phyloP scores from a whole-genome alignment of 371 early-diverging fungal species.

The Haplosporangium sp. region DNA sequence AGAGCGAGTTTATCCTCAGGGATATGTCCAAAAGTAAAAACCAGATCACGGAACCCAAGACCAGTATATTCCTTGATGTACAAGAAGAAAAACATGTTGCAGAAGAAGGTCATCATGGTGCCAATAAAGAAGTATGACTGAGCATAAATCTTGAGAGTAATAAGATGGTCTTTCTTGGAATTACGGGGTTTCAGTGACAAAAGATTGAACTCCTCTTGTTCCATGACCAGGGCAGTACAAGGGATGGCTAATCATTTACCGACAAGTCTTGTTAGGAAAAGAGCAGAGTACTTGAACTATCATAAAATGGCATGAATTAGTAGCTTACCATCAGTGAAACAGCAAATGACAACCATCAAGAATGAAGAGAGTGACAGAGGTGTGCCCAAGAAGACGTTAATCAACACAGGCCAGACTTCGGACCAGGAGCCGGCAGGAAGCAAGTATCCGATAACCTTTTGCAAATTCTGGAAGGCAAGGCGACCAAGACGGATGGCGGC shows the following conservation, averaged over 20 bases:
- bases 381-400: slow-evolving; percentile 76
- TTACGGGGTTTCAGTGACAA: slow-evolving; percentile 71
- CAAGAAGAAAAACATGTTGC: slow-evolving; percentile 71
- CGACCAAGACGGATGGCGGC: slow-evolving; percentile 85
- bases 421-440: slow-evolving; percentile 79
- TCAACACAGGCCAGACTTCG: slow-evolving; percentile 77
- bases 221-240: slow-evolving; percentile 75
- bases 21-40: slow-evolving; percentile 66
- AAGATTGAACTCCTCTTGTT: slow-evolving; percentile 72
- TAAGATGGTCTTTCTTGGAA: slow-evolving; percentile 69
- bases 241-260: slow-evolving; percentile 54
- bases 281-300: too few species aligned
- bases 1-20: slow-evolving; percentile 57
- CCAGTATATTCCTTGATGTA: slow-evolving; percentile 66
- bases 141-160: slow-evolving; percentile 62
- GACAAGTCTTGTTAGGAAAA: neutral
- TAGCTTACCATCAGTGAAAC: slow-evolving; percentile 58
- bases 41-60: slow-evolving; percentile 58
- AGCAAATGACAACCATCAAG: slow-evolving; percentile 74
- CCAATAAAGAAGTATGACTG: slow-evolving; percentile 80
- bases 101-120: slow-evolving; percentile 66
- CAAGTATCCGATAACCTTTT: slow-evolving; percentile 83
- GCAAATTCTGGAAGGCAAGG: slow-evolving; percentile 84
- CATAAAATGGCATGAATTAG: neutral
- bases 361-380: slow-evolving; percentile 74